Percentiles rank a stretch among this genome's conserved stretches.
Conservation (phyloP, 768 basidiomycete genomes). For the Trametes sanguinea region DNA sequence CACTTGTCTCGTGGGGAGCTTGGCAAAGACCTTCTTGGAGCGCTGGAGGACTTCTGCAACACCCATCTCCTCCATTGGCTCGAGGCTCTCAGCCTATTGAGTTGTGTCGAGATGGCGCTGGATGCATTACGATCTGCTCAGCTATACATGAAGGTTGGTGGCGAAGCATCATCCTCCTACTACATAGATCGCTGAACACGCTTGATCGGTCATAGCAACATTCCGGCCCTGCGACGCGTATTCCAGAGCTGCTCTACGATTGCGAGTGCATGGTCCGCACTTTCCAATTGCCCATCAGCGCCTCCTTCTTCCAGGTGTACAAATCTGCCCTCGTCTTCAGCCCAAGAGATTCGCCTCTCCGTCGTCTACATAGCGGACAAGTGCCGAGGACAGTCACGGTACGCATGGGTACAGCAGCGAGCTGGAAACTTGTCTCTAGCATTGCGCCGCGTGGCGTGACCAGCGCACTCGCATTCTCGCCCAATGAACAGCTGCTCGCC, state of each 20-base stretch:
- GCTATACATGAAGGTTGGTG: not conserved
- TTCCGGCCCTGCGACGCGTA: not conserved
- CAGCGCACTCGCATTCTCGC: conserved; percentile 5
- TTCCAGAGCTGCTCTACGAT: conserved; percentile 8
- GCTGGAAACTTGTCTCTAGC: not conserved
- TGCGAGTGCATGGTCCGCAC: conserved; percentile 11
- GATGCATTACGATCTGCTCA: not conserved
- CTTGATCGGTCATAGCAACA: not conserved
- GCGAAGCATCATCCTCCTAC: not conserved
- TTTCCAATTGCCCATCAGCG: conserved; percentile 19
- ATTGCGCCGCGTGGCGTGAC: not conserved
- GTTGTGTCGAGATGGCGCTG: not conserved
- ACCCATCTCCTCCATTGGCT: conserved; percentile 28
- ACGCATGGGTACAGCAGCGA: not conserved
- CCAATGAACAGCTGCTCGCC: conserved; percentile 3
- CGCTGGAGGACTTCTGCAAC: conserved; percentile 14
- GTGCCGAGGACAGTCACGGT: not conserved
- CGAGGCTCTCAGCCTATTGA: conserved; percentile 18
- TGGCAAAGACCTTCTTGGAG: not conserved
- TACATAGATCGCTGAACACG: not conserved
- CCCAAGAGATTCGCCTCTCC: not conserved
- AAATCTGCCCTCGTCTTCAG: conserved; percentile 5
- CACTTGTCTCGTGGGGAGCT: conserved; percentile 18
- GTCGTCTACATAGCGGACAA: not conserved
- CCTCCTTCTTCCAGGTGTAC: conserved; percentile 21